phyloP scores from a whole-genome alignment of 78 protist species.

The Pigoraptor vietnamica region DNA sequence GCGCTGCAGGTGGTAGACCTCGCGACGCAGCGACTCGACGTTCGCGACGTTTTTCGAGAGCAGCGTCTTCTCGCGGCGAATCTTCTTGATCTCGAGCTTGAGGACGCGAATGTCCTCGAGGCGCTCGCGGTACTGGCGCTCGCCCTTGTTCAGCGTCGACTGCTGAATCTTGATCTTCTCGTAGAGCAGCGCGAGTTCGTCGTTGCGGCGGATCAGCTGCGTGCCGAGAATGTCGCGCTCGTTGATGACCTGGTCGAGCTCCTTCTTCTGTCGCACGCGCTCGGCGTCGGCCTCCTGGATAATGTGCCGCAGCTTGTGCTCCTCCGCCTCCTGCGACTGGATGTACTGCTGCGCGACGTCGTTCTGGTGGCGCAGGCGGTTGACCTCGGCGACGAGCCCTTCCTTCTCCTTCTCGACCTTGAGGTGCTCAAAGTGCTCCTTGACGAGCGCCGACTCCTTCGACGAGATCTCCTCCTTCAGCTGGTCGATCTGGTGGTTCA shows the following conservation, averaged over 20 bases:
- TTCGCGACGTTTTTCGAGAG: conserved; percentile 6
- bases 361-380: neutral
- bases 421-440: neutral
- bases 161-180: conserved; percentile 85
- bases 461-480: conserved; percentile 66
- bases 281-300: conserved; percentile 70
- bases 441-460: conserved; percentile 22
- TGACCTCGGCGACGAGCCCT: neutral
- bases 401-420: neutral
- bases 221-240: conserved; percentile 81
- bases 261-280: conserved; percentile 57
- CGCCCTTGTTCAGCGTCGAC: conserved; percentile 78
- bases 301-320: conserved; percentile 51
- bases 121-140: conserved; percentile 52
- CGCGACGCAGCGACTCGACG: conserved; percentile 42
- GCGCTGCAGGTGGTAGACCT: conserved; percentile 62
- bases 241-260: conserved; percentile 52
- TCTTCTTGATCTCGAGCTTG: conserved; percentile 42
- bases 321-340: conserved; percentile 40
- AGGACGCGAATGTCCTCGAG: conserved; percentile 66
- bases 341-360: neutral
- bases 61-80: conserved; percentile 43
- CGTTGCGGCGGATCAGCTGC: conserved; percentile 87
- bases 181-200: conserved; percentile 84
- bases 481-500: conserved; percentile 77